These are phyloP conservation scores for Suillus weaverae DNA, from an alignment of 768 basidiomycete genomes.

Conservation along the genomic window DNA sequence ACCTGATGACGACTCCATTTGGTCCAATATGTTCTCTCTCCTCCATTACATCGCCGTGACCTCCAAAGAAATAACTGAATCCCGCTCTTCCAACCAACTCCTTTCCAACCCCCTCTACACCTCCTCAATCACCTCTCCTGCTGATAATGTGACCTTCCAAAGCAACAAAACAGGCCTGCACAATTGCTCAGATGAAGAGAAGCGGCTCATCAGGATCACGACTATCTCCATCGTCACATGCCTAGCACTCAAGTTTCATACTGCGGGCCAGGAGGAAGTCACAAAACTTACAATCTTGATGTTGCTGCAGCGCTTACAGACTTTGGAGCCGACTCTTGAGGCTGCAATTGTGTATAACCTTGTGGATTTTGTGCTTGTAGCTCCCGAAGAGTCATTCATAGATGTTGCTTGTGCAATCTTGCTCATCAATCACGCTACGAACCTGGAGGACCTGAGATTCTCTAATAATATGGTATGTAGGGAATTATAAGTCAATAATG, in stretches of 20 bases:
- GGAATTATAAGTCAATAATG: neutral
- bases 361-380: constrained; percentile 82
- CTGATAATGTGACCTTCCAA: constrained; percentile 52
- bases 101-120: constrained; percentile 43
- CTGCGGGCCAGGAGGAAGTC: constrained; percentile 70
- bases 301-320: constrained; percentile 83
- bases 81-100: constrained; percentile 42
- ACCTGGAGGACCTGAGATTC: constrained; percentile 84
- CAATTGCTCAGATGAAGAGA: constrained; percentile 80
- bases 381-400: constrained; percentile 71
- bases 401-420: constrained; percentile 88
- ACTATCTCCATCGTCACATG: constrained; percentile 90
- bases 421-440: constrained; percentile 78
- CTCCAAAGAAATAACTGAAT: constrained; percentile 71
- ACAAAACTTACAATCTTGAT: constrained; percentile 89
- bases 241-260: constrained; percentile 76
- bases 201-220: constrained; percentile 80
- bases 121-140: constrained; percentile 26
- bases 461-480: constrained; percentile 80
- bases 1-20: constrained; percentile 83
- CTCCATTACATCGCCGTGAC: constrained; percentile 89
- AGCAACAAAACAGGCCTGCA: constrained; percentile 64
- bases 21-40: constrained; percentile 96
- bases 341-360: constrained; percentile 91
- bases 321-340: constrained; percentile 85